Conservation (phyloP, 345 rosid species). For the Syzygium jambos region DNA sequence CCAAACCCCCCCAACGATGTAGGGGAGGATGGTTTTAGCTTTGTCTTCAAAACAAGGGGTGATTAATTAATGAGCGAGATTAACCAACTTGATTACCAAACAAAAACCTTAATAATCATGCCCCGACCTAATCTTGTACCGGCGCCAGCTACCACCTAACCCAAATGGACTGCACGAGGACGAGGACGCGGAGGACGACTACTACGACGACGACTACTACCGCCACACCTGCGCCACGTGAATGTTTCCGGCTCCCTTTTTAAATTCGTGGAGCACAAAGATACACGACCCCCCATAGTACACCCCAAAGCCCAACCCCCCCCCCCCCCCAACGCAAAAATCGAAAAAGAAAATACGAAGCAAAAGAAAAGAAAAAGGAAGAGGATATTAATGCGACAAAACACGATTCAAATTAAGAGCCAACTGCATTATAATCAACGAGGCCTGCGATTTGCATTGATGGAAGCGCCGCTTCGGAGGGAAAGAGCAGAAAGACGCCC, state of each 20-base stretch:
- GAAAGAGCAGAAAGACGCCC: too few species aligned
- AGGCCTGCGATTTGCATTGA: neutral
- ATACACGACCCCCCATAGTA: neutral
- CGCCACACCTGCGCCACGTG: neutral
- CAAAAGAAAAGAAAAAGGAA: too few species aligned
- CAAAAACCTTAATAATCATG: neutral
- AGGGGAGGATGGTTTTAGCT: neutral
- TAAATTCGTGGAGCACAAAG: neutral
- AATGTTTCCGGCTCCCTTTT: neutral
- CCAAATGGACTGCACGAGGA: neutral
- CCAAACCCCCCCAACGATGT: neutral
- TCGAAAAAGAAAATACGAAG: too few species aligned
- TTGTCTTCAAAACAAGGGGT: too few species aligned
- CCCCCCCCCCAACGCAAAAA: neutral
- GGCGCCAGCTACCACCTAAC: neutral
- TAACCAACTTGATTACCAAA: neutral
- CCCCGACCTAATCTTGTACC: neutral
- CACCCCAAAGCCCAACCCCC: neutral
- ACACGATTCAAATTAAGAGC: neutral
- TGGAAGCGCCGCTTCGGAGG: neutral
- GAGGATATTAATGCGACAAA: neutral
- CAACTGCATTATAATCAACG: neutral
- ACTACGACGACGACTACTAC: neutral
- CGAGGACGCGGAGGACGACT: too few species aligned
- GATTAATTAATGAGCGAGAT: neutral